A percentile compares a stretch with the other conserved stretches of the same genome.
phyloP scores from a whole-genome alignment of 2,329 filamentous ascomycete genomes.

The Arthrobotrys megalospora region DNA sequence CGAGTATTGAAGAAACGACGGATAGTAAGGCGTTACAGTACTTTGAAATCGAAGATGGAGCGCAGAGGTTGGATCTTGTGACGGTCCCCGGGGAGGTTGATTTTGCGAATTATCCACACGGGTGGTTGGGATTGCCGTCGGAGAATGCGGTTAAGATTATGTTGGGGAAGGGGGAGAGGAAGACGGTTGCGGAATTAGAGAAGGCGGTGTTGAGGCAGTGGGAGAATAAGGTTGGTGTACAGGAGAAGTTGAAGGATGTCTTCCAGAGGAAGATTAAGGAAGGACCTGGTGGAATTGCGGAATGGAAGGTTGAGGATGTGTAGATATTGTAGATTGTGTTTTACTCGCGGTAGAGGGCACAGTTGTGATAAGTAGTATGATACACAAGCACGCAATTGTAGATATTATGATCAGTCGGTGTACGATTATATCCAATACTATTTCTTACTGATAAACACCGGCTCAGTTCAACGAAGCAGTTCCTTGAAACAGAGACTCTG shows the following conservation, averaged over 20 bases:
- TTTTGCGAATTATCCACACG: slow-evolving; percentile 82
- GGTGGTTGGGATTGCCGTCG: slow-evolving; percentile 78
- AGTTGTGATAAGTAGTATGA: no score
- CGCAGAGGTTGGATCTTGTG: slow-evolving; percentile 72
- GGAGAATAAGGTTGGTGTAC: slow-evolving; percentile 52
- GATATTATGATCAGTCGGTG: slow-evolving; percentile 1
- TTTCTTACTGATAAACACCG: not conserved
- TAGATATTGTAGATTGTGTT: not conserved
- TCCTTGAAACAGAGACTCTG: no score
- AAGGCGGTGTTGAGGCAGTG: slow-evolving; percentile 43
- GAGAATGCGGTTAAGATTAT: slow-evolving; percentile 70
- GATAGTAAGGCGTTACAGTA: slow-evolving; percentile 77
- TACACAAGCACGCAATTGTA: not conserved
- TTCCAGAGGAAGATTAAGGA: slow-evolving; percentile 75
- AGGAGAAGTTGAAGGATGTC: slow-evolving; percentile 70
- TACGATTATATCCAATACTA: slow-evolving; percentile 20
- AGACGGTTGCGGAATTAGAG: slow-evolving; percentile 45
- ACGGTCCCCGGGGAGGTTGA: slow-evolving; percentile 72
- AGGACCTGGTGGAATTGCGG: slow-evolving; percentile 71
- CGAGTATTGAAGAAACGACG: slow-evolving; percentile 78
- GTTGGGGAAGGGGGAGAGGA: slow-evolving; percentile 14
- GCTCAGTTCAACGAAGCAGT: no score
- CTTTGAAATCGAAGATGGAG: slow-evolving; percentile 73
- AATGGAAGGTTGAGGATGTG: slow-evolving; percentile 58
- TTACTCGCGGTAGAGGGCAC: no score